phyloP scores from a whole-genome alignment of 805 yeast genomes.

The Hanseniaspora clermontiae region DNA sequence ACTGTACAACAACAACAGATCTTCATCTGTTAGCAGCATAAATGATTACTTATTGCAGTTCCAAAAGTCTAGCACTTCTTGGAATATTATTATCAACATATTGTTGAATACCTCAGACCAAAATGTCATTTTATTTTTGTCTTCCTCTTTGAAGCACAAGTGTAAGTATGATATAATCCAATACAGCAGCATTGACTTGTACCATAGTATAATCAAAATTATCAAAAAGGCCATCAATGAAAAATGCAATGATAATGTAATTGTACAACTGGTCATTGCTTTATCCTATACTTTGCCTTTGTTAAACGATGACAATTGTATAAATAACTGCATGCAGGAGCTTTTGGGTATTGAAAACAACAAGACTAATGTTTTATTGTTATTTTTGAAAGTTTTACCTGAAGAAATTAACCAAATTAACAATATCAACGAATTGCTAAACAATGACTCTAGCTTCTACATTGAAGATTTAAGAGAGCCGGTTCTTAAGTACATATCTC shows the following conservation, averaged over 20 bases:
- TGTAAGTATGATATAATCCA: conserved; percentile 76
- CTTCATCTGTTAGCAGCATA: conserved; percentile 32
- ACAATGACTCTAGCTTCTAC: conserved; percentile 20
- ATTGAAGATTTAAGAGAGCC: conserved; percentile 15
- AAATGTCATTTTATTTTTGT: conserved; percentile 61
- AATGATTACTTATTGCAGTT: conserved; percentile 56
- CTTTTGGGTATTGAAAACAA: conserved; percentile 34
- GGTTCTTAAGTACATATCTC: neutral
- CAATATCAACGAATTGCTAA: conserved; percentile 60
- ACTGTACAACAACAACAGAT: conserved; percentile 8
- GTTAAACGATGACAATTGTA: conserved; percentile 56
- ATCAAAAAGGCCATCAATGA: neutral
- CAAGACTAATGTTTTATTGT: conserved; percentile 38
- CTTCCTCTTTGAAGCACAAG: conserved; percentile 80
- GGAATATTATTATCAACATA: conserved; percentile 55
- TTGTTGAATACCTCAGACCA: conserved; percentile 26
- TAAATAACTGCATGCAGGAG: conserved; percentile 37
- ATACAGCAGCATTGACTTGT: conserved; percentile 40
- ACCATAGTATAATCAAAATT: conserved; percentile 31
- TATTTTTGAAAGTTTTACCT: conserved; percentile 76
- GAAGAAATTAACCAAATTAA: conserved; percentile 62
- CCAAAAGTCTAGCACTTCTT: conserved; percentile 72
- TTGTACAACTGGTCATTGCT: conserved; percentile 72
- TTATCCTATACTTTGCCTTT: conserved; percentile 72
- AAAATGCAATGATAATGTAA: conserved; percentile 37